Evolutionary conservation across 768 basidiomycete genomes (phyloP), one percentile per base, ranked within the genome.

Genomic region (Strobilomyces confusus): DNA sequence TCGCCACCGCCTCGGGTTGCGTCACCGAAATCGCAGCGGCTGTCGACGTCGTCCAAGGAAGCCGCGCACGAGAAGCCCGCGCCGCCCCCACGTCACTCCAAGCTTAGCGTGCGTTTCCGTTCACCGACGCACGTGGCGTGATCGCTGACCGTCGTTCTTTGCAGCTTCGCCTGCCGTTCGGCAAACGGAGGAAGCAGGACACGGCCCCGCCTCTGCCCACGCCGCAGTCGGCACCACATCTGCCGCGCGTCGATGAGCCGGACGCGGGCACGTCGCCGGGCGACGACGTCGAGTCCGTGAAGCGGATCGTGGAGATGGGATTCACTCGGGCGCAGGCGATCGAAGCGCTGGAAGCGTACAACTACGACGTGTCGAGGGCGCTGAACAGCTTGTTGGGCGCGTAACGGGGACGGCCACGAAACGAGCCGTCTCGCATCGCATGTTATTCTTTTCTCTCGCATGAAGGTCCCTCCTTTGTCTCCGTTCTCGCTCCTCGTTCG

Each of bases 291-390:
- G 83, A 85, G 56, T 73, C 84, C 2, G 87, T 94, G 20, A 89
- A 84, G 63, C 84, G 88, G 64, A 74, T 98, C 37, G 84, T 83
- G 44, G 80, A 79, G 19, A 97, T 98, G 94, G 95, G 95, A 23
- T 98, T 98, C 75, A 85, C 80, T 56, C 81, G 95, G 38, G 69
- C 75, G 15, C 85, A 94, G 66, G 90, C 92, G 0, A 81, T 98
- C 8, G 79, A 78, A 13, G 92, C 95, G 13, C 76, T 98, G 7
- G 95, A 95, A 69, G 84, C 80, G 52, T 77, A 88, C 64, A 84
- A 83, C 51, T 97, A 95, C 63, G 87, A 94, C 67, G 80, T 95
- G 34, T 84, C 76, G 61, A 81, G 77, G 63, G 87, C 92, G 17
- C 70, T 92, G 52, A 91, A 94, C 67, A 85, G 80, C 57, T 70